phyloP scores from a whole-genome alignment of 208 protist species.

The Entamoeba dispar region DNA sequence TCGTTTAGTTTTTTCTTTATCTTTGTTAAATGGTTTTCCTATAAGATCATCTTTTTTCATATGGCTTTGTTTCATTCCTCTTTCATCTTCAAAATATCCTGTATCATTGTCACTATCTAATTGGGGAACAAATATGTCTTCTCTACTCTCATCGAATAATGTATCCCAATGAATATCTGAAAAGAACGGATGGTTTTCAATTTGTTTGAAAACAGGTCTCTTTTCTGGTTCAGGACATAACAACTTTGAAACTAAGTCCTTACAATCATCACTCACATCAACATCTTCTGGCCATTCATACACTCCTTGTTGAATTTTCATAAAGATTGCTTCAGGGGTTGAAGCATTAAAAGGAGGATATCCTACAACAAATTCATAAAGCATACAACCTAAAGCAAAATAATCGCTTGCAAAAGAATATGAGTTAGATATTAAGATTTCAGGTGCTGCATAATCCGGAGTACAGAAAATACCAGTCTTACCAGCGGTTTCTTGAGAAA shows the following conservation, averaged over 20 bases:
- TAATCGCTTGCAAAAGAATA: conserved; percentile 77
- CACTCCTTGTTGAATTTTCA: conserved; percentile 54
- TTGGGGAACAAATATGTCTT: neutral
- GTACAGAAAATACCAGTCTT: neutral
- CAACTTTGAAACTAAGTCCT: neutral
- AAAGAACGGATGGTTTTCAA: conserved; percentile 68
- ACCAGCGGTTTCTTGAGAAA: neutral
- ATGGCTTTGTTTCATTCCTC: neutral
- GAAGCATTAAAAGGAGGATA: conserved; percentile 56
- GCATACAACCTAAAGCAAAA: conserved; percentile 72
- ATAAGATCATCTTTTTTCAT: neutral
- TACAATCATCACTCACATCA: neutral
- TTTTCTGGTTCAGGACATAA: neutral
- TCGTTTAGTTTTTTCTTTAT: neutral
- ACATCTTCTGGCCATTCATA: conserved; percentile 28
- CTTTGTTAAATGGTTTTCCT: neutral
- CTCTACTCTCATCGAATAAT: conserved; percentile 14
- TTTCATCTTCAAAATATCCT: neutral
- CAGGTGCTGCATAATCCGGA: conserved; percentile 40
- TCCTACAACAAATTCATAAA: conserved; percentile 60
- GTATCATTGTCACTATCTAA: neutral
- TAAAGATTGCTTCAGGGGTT: conserved; percentile 52
- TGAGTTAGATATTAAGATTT: conserved; percentile 61
- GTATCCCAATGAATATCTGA: conserved; percentile 60
- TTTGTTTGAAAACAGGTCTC: neutral